phyloP scores from a whole-genome alignment of 2,329 filamentous ascomycete genomes.

The Lachnellula hyalina region DNA sequence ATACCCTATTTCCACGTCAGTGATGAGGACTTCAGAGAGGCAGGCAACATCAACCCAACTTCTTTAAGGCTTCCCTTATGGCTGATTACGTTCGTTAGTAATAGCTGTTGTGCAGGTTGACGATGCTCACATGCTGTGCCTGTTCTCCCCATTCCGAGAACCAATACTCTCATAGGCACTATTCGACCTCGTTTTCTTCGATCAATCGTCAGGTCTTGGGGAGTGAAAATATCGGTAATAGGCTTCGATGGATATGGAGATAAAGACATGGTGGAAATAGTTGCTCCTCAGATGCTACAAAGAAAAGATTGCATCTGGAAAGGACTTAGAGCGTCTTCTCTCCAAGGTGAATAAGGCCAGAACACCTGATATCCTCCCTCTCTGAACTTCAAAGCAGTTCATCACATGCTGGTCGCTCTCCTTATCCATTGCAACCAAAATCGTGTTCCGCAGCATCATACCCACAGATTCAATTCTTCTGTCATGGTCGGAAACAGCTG shows the following conservation, averaged over 20 bases:
- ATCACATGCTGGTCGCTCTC: no score
- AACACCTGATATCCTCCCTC: no score
- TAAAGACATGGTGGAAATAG: no score
- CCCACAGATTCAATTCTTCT: no score
- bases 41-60: background rate
- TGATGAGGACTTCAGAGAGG: background rate
- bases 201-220: constrained; percentile 60
- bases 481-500: no score
- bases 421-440: no score
- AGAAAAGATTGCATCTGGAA: no score
- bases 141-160: constrained; percentile 64
- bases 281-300: no score
- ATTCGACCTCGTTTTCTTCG: constrained; percentile 57
- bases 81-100: constrained; percentile 35
- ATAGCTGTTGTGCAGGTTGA: background rate
- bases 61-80: constrained; percentile 50
- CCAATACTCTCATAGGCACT: constrained; percentile 68
- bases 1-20: constrained; percentile 59
- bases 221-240: constrained; percentile 56
- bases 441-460: no score
- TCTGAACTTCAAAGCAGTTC: no score
- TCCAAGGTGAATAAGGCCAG: no score
- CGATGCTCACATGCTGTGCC: constrained; percentile 59
- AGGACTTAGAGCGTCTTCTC: no score
- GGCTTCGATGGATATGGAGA: constrained; percentile 36